A percentile compares a stretch with the other conserved stretches of the same genome.
Conservation (phyloP, 2,329 filamentous ascomycete genomes). For the Chaetoscypha palmicola region DNA sequence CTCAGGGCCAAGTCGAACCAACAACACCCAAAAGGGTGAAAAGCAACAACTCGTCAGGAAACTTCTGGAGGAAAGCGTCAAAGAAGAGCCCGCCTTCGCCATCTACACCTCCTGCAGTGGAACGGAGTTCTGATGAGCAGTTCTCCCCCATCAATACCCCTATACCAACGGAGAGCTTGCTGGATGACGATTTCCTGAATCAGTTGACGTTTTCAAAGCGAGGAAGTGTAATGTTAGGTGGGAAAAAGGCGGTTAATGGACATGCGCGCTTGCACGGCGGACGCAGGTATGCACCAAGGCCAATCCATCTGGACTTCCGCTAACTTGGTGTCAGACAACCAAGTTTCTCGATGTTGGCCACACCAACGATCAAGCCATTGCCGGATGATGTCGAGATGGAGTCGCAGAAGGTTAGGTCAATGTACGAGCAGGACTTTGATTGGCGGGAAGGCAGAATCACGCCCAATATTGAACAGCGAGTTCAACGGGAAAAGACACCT, state of each 20-base stretch:
- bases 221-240: conserved; percentile 56
- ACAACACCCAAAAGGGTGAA: conserved; percentile 12
- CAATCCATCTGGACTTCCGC: not conserved
- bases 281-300: conserved; percentile 19
- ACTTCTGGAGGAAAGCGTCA: conserved; percentile 17
- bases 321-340: conserved; percentile 23
- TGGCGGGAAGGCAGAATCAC: conserved; percentile 21
- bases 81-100: conserved; percentile 12
- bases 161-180: conserved; percentile 49
- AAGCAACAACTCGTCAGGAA: conserved; percentile 12
- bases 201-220: conserved; percentile 55
- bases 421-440: conserved; percentile 29
- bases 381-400: conserved; percentile 29
- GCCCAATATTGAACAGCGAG: too few relatives aligned
- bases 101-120: conserved; percentile 11
- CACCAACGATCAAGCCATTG: conserved; percentile 22
- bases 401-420: conserved; percentile 31
- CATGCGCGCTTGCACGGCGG: conserved; percentile 20
- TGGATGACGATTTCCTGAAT: conserved; percentile 52
- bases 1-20: conserved; percentile 2
- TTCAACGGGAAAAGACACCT: too few relatives aligned
- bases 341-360: conserved; percentile 25
- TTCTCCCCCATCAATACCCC: conserved; percentile 48
- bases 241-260: conserved; percentile 33
- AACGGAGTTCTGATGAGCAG: conserved; percentile 27